A percentile compares a stretch with the other conserved stretches of the same genome.
Evolutionary conservation across 495 filamentous ascomycete genomes (phyloP).

Genomic region (Aspergillus affinis): DNA sequence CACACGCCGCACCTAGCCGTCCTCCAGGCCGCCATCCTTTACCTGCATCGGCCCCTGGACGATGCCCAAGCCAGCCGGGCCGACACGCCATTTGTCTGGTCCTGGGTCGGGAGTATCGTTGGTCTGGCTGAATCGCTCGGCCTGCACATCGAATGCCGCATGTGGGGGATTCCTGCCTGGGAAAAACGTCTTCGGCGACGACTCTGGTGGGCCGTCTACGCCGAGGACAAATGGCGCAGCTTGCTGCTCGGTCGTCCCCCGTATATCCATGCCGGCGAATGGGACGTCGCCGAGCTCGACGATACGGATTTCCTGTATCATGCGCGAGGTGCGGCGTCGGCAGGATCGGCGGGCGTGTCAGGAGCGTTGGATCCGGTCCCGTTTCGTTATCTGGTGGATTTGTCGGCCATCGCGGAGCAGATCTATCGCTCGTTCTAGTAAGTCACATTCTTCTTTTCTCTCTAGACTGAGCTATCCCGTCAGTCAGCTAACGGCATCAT

Average conservation of each 20-base stretch:
- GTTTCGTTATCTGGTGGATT: slow-evolving; percentile 28
- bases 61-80: slow-evolving; percentile 23
- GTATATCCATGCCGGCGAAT: slow-evolving; percentile 74
- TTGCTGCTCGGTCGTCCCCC: slow-evolving; percentile 84
- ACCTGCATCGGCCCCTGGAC: slow-evolving; percentile 29
- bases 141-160: slow-evolving; percentile 82
- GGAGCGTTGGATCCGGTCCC: slow-evolving; percentile 21
- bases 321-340: slow-evolving; percentile 24
- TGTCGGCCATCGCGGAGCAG: slow-evolving; percentile 32
- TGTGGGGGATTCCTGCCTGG: slow-evolving; percentile 86
- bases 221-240: slow-evolving; percentile 92
- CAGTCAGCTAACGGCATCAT: not conserved
- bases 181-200: slow-evolving; percentile 80
- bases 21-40: slow-evolving; percentile 36
- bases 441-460: slow-evolving; percentile 2
- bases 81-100: slow-evolving; percentile 38
- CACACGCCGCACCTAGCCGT: slow-evolving; percentile 35
- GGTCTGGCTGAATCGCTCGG: slow-evolving; percentile 54
- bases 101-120: slow-evolving; percentile 36
- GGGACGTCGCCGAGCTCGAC: slow-evolving; percentile 71
- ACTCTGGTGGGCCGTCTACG: slow-evolving; percentile 86
- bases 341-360: slow-evolving; percentile 10
- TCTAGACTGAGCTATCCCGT: not conserved
- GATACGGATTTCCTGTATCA: slow-evolving; percentile 62
- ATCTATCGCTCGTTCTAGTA: slow-evolving; percentile 38